Percentiles rank a stretch among this genome's conserved stretches.
These are phyloP conservation scores for Iberis amara DNA, from an alignment of 441 rosid genomes.

Conservation along the genomic window DNA sequence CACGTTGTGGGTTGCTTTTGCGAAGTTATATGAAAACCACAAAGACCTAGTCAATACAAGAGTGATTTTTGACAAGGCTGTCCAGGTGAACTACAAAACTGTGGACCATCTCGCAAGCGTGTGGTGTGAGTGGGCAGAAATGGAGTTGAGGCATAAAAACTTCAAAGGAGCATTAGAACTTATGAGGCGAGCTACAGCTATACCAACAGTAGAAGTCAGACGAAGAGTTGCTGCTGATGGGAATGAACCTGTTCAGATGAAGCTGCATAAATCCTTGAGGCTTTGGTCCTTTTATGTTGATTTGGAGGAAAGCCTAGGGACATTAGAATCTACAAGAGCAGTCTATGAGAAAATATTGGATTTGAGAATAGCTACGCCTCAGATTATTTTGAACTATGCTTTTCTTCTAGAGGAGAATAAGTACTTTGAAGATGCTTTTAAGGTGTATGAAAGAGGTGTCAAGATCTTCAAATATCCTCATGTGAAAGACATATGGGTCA, in stretches of 20 bases:
- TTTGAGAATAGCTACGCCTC: constrained; percentile 89
- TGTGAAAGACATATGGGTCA: constrained; percentile 89
- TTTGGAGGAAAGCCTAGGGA: constrained; percentile 90
- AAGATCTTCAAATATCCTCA: constrained; percentile 93
- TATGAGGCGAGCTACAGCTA: constrained; percentile 91
- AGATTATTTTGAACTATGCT: constrained; percentile 79
- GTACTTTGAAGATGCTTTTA: constrained; percentile 95
- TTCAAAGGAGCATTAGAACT: constrained; percentile 77
- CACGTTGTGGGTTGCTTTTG: constrained; percentile 82
- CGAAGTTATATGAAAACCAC: constrained; percentile 76
- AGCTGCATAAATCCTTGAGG: constrained; percentile 75
- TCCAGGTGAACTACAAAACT: constrained; percentile 77
- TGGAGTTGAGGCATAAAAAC: constrained; percentile 81
- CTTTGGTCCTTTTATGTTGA: constrained; percentile 93
- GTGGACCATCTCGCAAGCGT: constrained; percentile 86
- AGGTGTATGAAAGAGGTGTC: constrained; percentile 93
- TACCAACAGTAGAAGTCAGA: constrained; percentile 91
- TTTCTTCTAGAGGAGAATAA: constrained; percentile 76
- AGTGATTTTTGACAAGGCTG: constrained; percentile 88
- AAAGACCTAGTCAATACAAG: constrained; percentile 74
- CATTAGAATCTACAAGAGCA: constrained; percentile 81
- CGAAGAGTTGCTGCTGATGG: constrained; percentile 93
- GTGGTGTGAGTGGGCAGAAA: constrained; percentile 99
- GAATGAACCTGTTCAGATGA: constrained; percentile 88
- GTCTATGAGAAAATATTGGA: constrained; percentile 90